These are phyloP conservation scores for Solanum appendiculatum DNA, from an alignment of 257 asterid species.

Conservation along the genomic window DNA sequence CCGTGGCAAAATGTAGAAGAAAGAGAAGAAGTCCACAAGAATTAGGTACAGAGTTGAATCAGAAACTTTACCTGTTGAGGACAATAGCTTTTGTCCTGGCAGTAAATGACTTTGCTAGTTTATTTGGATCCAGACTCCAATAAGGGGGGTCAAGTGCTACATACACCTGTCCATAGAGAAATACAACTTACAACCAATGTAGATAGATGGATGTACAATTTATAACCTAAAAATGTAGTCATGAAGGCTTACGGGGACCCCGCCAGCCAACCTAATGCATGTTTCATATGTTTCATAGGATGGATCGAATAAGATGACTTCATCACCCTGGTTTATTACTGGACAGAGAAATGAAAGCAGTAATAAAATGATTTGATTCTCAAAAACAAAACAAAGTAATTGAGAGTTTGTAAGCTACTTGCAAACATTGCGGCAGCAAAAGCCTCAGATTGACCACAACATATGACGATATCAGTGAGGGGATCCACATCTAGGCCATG, in stretches of 20 bases:
- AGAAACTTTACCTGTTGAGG: constrained; percentile 61
- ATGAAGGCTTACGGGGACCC: constrained; percentile 60
- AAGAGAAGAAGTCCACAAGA: neutral
- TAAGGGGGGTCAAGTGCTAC: constrained; percentile 80
- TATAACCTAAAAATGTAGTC: neutral
- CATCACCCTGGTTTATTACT: constrained; percentile 77
- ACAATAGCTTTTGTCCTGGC: constrained; percentile 65
- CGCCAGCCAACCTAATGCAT: constrained; percentile 85
- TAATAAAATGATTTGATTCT: neutral
- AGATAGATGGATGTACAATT: neutral
- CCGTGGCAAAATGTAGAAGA: neutral
- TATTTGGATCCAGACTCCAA: constrained; percentile 56
- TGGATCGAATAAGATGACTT: constrained; percentile 84
- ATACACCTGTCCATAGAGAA: constrained; percentile 42
- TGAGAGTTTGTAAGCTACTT: constrained; percentile 20
- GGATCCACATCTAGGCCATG: constrained; percentile 64
- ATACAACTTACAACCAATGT: neutral
- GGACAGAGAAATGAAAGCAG: constrained; percentile 1
- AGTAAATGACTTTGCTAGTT: constrained; percentile 48
- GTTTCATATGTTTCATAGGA: constrained; percentile 73
- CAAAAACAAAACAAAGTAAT: neutral
- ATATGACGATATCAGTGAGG: constrained; percentile 52
- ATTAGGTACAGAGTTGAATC: neutral
- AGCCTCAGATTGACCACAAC: constrained; percentile 95
- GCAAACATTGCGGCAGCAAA: constrained; percentile 81